These are phyloP conservation scores for Tripidium arundinaceum DNA, from an alignment of 202 grass and related monocot genomes.

Conservation along the genomic window DNA sequence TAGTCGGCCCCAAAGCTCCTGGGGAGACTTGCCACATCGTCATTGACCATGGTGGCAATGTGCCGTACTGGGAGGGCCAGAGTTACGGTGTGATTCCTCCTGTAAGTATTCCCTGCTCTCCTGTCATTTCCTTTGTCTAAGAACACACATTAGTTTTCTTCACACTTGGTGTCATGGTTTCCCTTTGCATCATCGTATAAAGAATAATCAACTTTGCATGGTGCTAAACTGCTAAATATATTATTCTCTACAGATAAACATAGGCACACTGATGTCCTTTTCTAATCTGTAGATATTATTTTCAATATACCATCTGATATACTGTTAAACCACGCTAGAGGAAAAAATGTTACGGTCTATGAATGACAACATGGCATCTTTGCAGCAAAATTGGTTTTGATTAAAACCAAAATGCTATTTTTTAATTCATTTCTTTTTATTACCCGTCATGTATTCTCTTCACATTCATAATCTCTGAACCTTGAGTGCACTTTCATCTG, in stretches of 20 bases:
- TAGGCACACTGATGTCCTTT: not conserved
- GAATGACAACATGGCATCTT: not conserved
- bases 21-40: conserved; percentile 91
- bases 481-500: conserved; percentile 20
- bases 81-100: conserved; percentile 89
- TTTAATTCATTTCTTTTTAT: not conserved
- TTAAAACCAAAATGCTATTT: not conserved
- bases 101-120: conserved; percentile 24
- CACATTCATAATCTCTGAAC: not conserved
- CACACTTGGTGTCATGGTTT: not conserved
- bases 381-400: not conserved
- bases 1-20: conserved; percentile 79
- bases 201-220: not conserved
- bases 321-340: not conserved
- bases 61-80: conserved; percentile 96
- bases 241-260: not conserved
- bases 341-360: not conserved
- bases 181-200: not conserved
- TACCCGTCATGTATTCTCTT: not conserved
- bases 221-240: not conserved
- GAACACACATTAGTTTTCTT: not conserved
- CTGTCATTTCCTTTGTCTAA: not conserved
- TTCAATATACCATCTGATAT: not conserved
- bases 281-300: not conserved
- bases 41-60: conserved; percentile 82